Percentiles rank a stretch among this genome's conserved stretches.
Conservation (phyloP, 345 rosid species). For the Bruguiera sexangula region DNA sequence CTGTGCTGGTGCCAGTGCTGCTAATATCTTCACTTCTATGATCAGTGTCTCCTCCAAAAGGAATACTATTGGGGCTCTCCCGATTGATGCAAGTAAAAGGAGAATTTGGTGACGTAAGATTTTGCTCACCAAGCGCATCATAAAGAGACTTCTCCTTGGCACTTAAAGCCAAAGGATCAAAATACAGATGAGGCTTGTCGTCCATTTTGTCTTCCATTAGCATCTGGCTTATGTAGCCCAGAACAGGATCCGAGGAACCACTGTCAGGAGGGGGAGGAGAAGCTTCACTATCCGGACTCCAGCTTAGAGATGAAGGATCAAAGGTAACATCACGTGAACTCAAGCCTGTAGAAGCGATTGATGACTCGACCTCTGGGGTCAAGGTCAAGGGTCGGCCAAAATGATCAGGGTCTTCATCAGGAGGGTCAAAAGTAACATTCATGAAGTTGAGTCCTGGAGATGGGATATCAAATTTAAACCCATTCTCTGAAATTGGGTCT, state of each 20-base stretch:
- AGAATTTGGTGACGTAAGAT: conserved; percentile 12
- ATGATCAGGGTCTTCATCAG: conserved; percentile 2
- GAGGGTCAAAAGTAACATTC: conserved; percentile 15
- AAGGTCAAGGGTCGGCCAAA: conserved; percentile 4
- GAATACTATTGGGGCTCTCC: conserved; percentile 22
- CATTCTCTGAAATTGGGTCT: not conserved
- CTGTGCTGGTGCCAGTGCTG: not conserved
- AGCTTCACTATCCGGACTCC: conserved; percentile 34
- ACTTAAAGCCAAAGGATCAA: conserved; percentile 22
- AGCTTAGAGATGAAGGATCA: not conserved
- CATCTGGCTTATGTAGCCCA: conserved; percentile 29
- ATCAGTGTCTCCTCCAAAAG: conserved; percentile 4
- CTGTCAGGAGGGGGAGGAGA: conserved; percentile 25
- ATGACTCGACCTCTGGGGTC: conserved; percentile 15
- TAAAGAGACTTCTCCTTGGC: conserved; percentile 28
- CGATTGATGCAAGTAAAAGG: not conserved
- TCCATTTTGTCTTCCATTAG: conserved; percentile 34
- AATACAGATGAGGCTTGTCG: conserved; percentile 22
- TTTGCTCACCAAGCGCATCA: conserved; percentile 18
- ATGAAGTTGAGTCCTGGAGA: conserved; percentile 10
- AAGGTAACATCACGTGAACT: not conserved
- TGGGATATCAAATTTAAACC: not conserved
- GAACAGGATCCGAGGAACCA: conserved; percentile 25
- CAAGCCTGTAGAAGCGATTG: not conserved
- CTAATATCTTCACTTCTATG: conserved; percentile 16